Percentiles rank a stretch among this genome's conserved stretches.
These are phyloP conservation scores for Peronospora tabacina DNA, from an alignment of 352 stramenopile genomes.

Conservation along the genomic window DNA sequence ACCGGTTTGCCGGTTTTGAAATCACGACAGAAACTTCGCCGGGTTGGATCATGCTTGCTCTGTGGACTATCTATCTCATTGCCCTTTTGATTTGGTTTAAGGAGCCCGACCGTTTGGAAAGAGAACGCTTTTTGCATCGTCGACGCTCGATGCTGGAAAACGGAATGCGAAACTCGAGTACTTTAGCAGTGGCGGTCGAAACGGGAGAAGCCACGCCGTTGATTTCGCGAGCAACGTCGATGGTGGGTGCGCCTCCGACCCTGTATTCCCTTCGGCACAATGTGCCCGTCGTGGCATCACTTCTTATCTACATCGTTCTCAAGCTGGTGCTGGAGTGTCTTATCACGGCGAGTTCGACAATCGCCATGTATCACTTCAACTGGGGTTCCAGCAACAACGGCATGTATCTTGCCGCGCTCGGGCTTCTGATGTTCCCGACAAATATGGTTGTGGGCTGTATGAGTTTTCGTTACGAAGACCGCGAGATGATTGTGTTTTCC, in stretches of 20 bases:
- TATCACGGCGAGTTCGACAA: constrained; percentile 75
- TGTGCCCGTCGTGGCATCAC: constrained; percentile 63
- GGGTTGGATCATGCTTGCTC: constrained; percentile 85
- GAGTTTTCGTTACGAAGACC: constrained; percentile 86
- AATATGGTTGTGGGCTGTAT: constrained; percentile 88
- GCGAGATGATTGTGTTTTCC: constrained; percentile 86
- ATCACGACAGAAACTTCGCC: constrained; percentile 86
- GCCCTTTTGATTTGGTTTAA: constrained; percentile 50
- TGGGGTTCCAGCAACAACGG: constrained; percentile 83
- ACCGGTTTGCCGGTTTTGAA: constrained; percentile 41
- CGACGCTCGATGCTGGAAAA: constrained; percentile 43
- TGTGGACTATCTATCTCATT: constrained; percentile 63
- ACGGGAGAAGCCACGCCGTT: constrained; percentile 39
- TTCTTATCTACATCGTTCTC: constrained; percentile 88
- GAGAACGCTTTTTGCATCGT: constrained; percentile 39
- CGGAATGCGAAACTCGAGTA: constrained; percentile 25
- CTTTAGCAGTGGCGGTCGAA: constrained; percentile 9
- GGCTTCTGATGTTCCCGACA: constrained; percentile 89
- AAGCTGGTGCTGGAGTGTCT: constrained; percentile 89
- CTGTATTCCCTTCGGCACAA: constrained; percentile 67
- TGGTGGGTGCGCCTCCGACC: constrained; percentile 14
- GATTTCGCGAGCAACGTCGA: constrained; percentile 20
- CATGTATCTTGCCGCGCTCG: constrained; percentile 83
- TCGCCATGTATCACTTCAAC: constrained; percentile 86
- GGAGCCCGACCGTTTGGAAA: constrained; percentile 51